A percentile compares a stretch with the other conserved stretches of the same genome.
Evolutionary conservation across 495 filamentous ascomycete genomes (phyloP).

Genomic region (Hapsidospora chrysogenum): DNA sequence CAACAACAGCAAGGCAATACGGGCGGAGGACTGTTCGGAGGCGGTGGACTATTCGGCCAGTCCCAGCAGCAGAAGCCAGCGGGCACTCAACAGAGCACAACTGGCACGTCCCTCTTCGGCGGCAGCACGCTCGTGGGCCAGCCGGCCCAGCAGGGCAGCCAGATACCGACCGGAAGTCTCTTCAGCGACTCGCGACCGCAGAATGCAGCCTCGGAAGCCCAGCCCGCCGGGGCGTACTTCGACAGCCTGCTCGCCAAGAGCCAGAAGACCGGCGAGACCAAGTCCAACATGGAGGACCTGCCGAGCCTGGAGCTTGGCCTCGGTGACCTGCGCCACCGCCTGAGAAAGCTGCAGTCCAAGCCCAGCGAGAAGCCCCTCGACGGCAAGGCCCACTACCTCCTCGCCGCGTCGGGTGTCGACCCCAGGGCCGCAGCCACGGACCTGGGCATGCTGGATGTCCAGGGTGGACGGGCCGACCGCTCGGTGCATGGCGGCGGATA

Average conservation of each 20-base stretch:
- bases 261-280: slow-evolving; percentile 37
- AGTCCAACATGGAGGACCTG: slow-evolving; percentile 35
- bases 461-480: slow-evolving; percentile 16
- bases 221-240: slow-evolving; percentile 50
- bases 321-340: slow-evolving; percentile 70
- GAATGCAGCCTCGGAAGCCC: slow-evolving; percentile 3
- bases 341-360: slow-evolving; percentile 54
- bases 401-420: slow-evolving; percentile 77
- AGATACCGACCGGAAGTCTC: slow-evolving; percentile 1
- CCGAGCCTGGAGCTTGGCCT: slow-evolving; percentile 67
- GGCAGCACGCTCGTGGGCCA: slow-evolving; percentile 3
- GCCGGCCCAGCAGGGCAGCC: slow-evolving; percentile 2
- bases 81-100: background rate
- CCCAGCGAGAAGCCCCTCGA: slow-evolving; percentile 30
- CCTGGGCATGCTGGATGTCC: slow-evolving; percentile 40
- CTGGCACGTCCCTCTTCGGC: slow-evolving; percentile 2
- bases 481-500: slow-evolving; percentile 6
- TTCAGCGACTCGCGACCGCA: background rate
- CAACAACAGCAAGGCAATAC: background rate
- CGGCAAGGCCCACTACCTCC: slow-evolving; percentile 69
- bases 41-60: background rate
- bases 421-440: slow-evolving; percentile 63
- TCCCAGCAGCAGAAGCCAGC: slow-evolving; percentile 7
- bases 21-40: slow-evolving; percentile 1
- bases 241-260: slow-evolving; percentile 72